A percentile compares a stretch with the other conserved stretches of the same genome.
Evolutionary conservation across 169 alveolate genomes (phyloP).

Genomic region (Plasmodium berghei): DNA sequence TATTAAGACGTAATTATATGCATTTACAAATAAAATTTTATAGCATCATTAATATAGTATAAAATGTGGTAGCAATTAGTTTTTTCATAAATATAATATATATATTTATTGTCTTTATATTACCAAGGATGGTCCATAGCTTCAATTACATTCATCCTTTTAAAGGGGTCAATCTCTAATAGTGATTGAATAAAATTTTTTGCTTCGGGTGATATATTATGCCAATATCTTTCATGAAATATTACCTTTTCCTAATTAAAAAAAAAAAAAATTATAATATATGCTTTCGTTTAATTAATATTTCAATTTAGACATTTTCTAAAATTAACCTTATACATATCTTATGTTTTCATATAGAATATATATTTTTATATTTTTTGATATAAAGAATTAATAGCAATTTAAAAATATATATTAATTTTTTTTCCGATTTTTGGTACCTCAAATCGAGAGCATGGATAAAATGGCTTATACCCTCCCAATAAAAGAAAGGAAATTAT

Average conservation of each 20-base stretch:
- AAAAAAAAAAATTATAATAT: background rate
- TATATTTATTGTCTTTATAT: background rate
- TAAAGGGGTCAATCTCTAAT: constrained; percentile 56
- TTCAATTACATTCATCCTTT: constrained; percentile 73
- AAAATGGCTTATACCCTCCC: constrained; percentile 82
- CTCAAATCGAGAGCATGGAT: constrained; percentile 77
- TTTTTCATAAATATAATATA: no score
- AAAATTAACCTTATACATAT: no score
- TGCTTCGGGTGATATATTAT: constrained; percentile 74
- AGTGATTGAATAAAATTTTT: constrained; percentile 76
- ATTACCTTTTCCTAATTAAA: constrained; percentile 63
- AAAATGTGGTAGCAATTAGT: no score
- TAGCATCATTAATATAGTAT: no score
- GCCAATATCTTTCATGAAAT: constrained; percentile 81
- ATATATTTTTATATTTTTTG: no score
- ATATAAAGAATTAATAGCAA: no score
- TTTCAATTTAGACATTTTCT: no score
- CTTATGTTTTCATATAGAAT: no score
- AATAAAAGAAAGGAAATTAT: constrained; percentile 65
- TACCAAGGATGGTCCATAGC: constrained; percentile 82
- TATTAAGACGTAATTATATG: background rate
- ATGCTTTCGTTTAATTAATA: no score
- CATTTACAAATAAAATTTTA: background rate
- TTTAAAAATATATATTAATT: background rate
- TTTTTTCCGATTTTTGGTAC: constrained; percentile 7